Percentiles rank a stretch among this genome's conserved stretches.
Evolutionary conservation across 441 rosid species (phyloP).

Genomic region (Theobroma grandiflorum): DNA sequence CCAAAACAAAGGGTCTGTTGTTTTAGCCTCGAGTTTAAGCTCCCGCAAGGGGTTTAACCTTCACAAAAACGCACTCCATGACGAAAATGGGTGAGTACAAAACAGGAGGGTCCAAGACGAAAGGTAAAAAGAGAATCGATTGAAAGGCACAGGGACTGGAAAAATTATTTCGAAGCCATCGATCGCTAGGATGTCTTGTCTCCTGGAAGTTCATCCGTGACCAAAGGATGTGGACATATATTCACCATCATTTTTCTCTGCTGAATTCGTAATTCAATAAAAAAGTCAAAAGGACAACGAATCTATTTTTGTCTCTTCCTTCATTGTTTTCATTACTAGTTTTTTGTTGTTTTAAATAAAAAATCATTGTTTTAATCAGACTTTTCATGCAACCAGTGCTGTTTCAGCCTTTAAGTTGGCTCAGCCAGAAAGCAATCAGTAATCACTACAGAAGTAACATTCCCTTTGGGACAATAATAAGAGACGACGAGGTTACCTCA

Average conservation of each 20-base stretch:
- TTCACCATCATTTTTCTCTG: too few relatives aligned
- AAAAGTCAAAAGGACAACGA: not conserved
- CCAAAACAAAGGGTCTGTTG: not conserved
- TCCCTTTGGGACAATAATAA: not conserved
- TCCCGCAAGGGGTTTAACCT: not conserved
- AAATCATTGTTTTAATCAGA: not conserved
- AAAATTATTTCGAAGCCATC: not conserved
- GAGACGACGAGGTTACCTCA: not conserved
- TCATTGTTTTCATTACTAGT: not conserved
- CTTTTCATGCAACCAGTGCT: not conserved
- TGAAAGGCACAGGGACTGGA: not conserved
- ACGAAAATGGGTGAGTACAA: not conserved
- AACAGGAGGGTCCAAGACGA: constrained; percentile 18
- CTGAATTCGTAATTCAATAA: not conserved
- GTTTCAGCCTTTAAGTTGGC: not conserved
- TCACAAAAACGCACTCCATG: not conserved
- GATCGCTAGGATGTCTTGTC: not conserved
- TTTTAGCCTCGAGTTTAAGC: not conserved
- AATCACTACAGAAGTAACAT: not conserved
- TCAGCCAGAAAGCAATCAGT: not conserved
- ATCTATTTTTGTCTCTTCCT: constrained; percentile 12
- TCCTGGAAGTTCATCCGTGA: not conserved
- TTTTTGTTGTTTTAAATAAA: not conserved
- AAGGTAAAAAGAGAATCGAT: not conserved
- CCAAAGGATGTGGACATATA: not conserved